Evolutionary conservation across 129 eudicot species (phyloP).

Genomic region (Tagetes erecta): DNA sequence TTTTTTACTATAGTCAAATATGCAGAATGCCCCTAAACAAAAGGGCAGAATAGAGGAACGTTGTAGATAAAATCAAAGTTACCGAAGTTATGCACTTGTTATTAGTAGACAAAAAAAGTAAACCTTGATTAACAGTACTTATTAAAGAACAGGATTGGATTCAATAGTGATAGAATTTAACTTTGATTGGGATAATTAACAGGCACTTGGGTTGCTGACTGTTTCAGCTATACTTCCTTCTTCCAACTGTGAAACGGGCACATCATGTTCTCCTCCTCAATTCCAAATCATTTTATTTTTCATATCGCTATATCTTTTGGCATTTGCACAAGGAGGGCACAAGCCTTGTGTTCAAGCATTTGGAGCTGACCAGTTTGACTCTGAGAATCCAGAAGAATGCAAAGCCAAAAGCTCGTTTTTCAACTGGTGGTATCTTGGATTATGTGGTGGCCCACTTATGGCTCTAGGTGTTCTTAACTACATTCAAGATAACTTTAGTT

Average conservation of each 20-base stretch:
- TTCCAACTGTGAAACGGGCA: constrained; percentile 31
- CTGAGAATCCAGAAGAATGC: too few relatives aligned
- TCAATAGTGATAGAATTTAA: constrained; percentile 8
- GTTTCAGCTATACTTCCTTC: constrained; percentile 38
- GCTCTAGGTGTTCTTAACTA: constrained; percentile 44
- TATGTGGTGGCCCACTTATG: constrained; percentile 43
- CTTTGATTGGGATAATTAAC: constrained; percentile 27
- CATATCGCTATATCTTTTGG: constrained; percentile 57
- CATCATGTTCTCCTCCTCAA: constrained; percentile 34
- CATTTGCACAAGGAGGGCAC: constrained; percentile 62
- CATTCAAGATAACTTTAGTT: constrained; percentile 63
- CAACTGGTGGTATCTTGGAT: constrained; percentile 59
- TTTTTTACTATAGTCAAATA: not conserved
- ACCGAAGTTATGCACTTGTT: not conserved
- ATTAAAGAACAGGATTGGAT: not conserved
- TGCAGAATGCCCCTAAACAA: not conserved
- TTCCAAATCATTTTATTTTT: constrained; percentile 42
- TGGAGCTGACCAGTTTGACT: too few relatives aligned
- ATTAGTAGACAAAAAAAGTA: not conserved
- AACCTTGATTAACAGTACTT: not conserved
- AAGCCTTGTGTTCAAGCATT: too few relatives aligned
- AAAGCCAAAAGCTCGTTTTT: too few relatives aligned
- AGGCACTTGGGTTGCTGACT: constrained; percentile 46
- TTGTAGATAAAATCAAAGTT: not conserved
- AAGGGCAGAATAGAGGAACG: not conserved